Evolutionary conservation across 106 monocot species (phyloP).

Genomic region (Platanthera guangdongensis): DNA sequence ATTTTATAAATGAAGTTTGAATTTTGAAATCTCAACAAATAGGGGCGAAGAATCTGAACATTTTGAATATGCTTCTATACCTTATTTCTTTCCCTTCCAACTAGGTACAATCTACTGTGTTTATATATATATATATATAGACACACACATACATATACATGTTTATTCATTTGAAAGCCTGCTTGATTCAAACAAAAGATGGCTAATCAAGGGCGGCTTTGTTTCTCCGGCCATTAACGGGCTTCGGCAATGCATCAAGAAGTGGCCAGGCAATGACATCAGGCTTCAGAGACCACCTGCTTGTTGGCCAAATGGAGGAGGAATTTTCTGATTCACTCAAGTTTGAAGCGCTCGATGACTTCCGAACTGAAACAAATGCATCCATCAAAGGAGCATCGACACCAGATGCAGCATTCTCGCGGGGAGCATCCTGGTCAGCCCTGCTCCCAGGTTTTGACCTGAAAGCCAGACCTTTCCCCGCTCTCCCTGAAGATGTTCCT

Average conservation of each 20-base stretch:
- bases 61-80: neutral
- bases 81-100: neutral
- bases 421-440: constrained; percentile 37
- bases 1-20: neutral
- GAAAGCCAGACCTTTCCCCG: constrained; percentile 46
- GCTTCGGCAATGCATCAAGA: constrained; percentile 55
- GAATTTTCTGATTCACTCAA: constrained; percentile 55
- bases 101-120: neutral
- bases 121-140: too few species aligned
- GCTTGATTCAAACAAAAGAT: neutral
- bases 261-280: constrained; percentile 47
- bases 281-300: constrained; percentile 32
- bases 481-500: constrained; percentile 32
- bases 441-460: constrained; percentile 49
- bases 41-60: neutral
- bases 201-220: constrained; percentile 67
- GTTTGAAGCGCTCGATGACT: constrained; percentile 61
- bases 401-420: constrained; percentile 5
- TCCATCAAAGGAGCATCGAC: constrained; percentile 29
- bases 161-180: too few species aligned
- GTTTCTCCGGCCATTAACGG: constrained; percentile 27
- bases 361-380: constrained; percentile 45
- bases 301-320: constrained; percentile 25
- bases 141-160: too few species aligned
- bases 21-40: neutral